Base-by-base conservation (phyloP, 2,329 filamentous ascomycete species). In the Aspergillus sp. region DNA sequence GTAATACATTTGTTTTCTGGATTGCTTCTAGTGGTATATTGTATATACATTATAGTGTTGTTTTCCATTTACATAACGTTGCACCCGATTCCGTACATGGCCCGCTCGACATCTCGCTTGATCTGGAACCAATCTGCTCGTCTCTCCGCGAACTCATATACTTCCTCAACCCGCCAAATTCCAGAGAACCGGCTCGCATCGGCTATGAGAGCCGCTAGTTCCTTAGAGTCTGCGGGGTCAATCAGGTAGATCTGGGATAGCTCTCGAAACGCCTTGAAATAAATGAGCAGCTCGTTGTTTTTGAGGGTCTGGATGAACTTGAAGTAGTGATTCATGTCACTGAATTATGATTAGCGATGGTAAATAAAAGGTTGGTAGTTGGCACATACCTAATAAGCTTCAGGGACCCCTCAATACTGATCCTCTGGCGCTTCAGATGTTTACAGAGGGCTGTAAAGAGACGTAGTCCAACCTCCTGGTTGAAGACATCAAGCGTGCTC, bases 401-500 rank as follows among this genome's bases (percentile, higher is more conserved):
- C 71, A 98, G 85, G 18, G 95, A 91, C 55, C 95, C 95, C 60
- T 91, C 88, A 24, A 91, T 90, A 71, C 89, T 93, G 75, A 99
- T 85, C 55, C 95, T 88, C 79, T 98, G 95, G 9, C 93, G 89
- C 80, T 99, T 99, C 64, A 99, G 84, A 76, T 99, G 95, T 77
- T 99, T 99, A 82, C 93, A 97, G 50, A 99, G 81, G 17, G 91
- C 89, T 18, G 89, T 87, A 77, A 98, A 99, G 52, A 99, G 83
- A 24, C 95, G 89, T 62, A 97, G 84, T 0, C 95, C 95, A 24
- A 99, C 93, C 78, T 99, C 95, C 75, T 95, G 91, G 74, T 96
- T 97, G 81, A 99, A 99, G 13, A 99, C 95, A 70, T 99, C 95
- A 24, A 99, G 87, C 83, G 96, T 96, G 61, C 91, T 93, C 80